Evolutionary conservation across 768 basidiomycete species (phyloP), one percentile per base, ranked within the genome.

Genomic region (Agaricus blazei): DNA sequence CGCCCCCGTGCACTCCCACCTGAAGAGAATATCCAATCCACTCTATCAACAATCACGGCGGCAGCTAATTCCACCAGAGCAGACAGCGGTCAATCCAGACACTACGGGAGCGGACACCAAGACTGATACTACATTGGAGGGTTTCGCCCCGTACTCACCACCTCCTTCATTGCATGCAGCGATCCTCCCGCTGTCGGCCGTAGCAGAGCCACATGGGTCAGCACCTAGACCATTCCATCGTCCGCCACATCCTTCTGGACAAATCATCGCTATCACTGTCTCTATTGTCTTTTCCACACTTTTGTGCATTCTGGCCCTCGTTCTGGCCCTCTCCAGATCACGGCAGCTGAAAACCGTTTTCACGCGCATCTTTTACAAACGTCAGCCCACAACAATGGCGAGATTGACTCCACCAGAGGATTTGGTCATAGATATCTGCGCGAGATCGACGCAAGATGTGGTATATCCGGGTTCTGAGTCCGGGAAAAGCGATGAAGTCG

Each of bases 261-360:
- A 51, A n/a, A 53, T 49, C 37, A 48, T 54, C 7, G 60, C 56
- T 14, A 57, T 62, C 3, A 26, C 46, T 23, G 45, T 59, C 9
- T 51, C 58, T 12, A 36, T 49, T 15, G 14, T 27, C 5, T 44
- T 56, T 49, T 3, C 58, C 23, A 53, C 51, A 23, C 53, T 62
- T 26, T 38, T 59, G 12, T 54, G 52, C 15, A 55, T 58, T 14
- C 26, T 61, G 23, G 40, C 41, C 15, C 38, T 58, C 9, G 37
- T 44, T 5, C 29, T 57, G 47, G 19, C n/a, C 40, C 42, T 51
- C 36, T 27, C 31, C 40, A 55, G 44, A 24, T 36, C 44, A 5
- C n/a, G 26, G 51, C 43, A 52, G 29, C 12, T 41, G 7, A 23
- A 24, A 24, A 36, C 42, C 2, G 34, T 14, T 24, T 9, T 52